phyloP scores from a whole-genome alignment of 2,329 filamentous ascomycete genomes.

The Ophiocordyceps camponoti-floridani region DNA sequence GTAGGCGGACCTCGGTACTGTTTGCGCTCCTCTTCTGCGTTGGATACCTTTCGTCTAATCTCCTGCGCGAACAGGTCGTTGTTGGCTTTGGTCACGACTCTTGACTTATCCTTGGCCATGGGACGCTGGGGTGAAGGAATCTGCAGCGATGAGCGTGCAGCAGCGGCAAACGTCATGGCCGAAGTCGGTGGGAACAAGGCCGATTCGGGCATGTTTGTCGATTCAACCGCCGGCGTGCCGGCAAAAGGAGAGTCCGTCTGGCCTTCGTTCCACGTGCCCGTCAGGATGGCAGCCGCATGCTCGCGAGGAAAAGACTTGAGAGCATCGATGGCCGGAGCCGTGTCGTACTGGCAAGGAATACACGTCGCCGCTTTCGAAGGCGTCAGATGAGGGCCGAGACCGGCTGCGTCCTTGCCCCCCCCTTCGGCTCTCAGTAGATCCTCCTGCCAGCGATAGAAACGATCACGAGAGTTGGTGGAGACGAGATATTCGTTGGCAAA shows the following conservation, averaged over 20 bases:
- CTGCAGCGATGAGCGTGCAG: conserved; percentile 1
- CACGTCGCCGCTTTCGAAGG: conserved; percentile 6
- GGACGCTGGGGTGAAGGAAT: neutral
- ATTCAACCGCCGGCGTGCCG: conserved; percentile 10
- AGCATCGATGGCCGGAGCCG: conserved; percentile 9
- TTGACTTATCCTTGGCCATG: neutral
- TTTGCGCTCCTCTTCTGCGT: neutral
- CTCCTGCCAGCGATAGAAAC: conserved; percentile 61
- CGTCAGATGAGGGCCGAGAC: conserved; percentile 3
- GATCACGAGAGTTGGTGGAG: conserved; percentile 61
- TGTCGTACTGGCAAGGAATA: conserved; percentile 16
- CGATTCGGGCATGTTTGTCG: conserved; percentile 4
- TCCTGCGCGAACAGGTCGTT: neutral
- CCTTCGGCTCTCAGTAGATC: conserved; percentile 49
- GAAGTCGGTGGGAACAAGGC: conserved; percentile 2
- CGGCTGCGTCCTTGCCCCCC: conserved; percentile 16
- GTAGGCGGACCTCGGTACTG: conserved; percentile 5
- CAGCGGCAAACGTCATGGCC: conserved; percentile 1
- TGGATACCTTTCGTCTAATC: neutral
- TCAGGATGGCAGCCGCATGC: conserved; percentile 35
- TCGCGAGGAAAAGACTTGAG: conserved; percentile 17
- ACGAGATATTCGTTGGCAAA: conserved; percentile 61
- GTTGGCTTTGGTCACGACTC: neutral
- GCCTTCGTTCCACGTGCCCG: conserved; percentile 44
- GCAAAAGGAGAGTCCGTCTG: conserved; percentile 38